A percentile compares a stretch with the other conserved stretches of the same genome.
phyloP scores from a whole-genome alignment of 257 asterid genomes.

The Fraxinus anomala region DNA sequence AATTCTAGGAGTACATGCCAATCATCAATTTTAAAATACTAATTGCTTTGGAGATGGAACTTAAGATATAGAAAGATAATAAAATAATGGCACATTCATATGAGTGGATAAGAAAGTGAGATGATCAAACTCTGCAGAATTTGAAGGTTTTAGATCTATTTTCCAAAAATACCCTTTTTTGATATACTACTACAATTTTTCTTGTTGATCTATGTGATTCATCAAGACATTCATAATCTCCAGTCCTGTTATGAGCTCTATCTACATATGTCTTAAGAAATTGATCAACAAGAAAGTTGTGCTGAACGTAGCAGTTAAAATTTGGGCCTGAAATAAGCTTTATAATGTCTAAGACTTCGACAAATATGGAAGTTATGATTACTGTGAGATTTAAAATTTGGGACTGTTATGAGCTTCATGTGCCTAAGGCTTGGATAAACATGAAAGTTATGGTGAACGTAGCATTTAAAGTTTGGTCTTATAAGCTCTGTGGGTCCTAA shows the following conservation, averaged over 20 bases:
- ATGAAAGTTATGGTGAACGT: not conserved
- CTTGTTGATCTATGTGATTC: slow-evolving; percentile 4
- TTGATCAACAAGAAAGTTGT: not conserved
- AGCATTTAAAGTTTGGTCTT: not conserved
- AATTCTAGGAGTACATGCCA: not conserved
- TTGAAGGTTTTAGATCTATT: not conserved
- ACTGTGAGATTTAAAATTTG: not conserved
- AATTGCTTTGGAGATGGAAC: not conserved
- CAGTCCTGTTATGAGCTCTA: not conserved
- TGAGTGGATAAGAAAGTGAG: not conserved
- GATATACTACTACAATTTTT: slow-evolving; percentile 3
- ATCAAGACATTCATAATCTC: not conserved
- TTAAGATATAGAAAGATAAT: not conserved
- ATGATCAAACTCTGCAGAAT: not conserved
- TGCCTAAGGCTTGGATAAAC: not conserved
- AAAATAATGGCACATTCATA: not conserved
- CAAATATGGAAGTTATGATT: not conserved
- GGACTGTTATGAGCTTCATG: not conserved
- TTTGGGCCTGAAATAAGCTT: not conserved
- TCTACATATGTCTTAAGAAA: not conserved
- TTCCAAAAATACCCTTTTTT: slow-evolving; percentile 5
- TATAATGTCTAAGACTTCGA: not conserved
- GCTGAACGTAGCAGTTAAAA: not conserved
- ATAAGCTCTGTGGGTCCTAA: not conserved
- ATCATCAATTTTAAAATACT: slow-evolving; percentile 16